A percentile compares a stretch with the other conserved stretches of the same genome.
Conservation (phyloP, 768 basidiomycete species). For the Mycena epipterygia region DNA sequence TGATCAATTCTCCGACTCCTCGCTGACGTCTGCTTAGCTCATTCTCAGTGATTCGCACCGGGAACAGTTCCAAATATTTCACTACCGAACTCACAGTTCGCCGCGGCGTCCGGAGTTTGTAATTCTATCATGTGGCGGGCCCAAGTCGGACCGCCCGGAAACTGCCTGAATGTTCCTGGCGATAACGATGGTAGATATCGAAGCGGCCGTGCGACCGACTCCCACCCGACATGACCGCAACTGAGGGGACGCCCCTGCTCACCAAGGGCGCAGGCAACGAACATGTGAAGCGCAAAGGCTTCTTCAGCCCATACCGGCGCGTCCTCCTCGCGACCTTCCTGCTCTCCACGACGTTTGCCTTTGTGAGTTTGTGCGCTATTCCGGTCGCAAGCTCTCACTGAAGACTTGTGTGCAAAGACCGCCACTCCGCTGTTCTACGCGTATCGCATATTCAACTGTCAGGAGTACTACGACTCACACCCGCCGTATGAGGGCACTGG, state of each 20-base stretch:
- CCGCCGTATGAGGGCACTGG: constrained; percentile 27
- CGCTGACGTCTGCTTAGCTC: too few species aligned
- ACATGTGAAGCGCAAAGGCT: constrained; percentile 1
- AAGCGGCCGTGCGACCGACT: background rate
- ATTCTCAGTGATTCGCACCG: too few species aligned
- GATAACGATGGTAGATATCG: background rate
- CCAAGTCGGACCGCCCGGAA: background rate
- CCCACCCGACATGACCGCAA: background rate
- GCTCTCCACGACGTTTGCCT: constrained; percentile 32
- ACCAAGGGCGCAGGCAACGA: background rate
- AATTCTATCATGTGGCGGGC: too few species aligned
- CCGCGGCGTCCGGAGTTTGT: too few species aligned
- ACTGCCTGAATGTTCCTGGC: background rate
- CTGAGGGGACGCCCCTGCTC: constrained; percentile 23
- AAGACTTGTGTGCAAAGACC: constrained; percentile 5
- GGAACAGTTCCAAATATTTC: too few species aligned
- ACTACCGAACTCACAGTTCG: too few species aligned
- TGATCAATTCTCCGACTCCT: too few species aligned
- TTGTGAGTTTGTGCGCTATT: constrained; percentile 3
- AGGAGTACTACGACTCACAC: constrained; percentile 31
- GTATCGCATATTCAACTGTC: constrained; percentile 33
- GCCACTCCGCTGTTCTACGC: constrained; percentile 26
- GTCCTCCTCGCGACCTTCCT: constrained; percentile 34
- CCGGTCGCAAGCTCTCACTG: background rate
- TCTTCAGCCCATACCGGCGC: constrained; percentile 32